Conservation (phyloP, 2,329 filamentous ascomycete species). For the Hymenoscyphus infarciens region DNA sequence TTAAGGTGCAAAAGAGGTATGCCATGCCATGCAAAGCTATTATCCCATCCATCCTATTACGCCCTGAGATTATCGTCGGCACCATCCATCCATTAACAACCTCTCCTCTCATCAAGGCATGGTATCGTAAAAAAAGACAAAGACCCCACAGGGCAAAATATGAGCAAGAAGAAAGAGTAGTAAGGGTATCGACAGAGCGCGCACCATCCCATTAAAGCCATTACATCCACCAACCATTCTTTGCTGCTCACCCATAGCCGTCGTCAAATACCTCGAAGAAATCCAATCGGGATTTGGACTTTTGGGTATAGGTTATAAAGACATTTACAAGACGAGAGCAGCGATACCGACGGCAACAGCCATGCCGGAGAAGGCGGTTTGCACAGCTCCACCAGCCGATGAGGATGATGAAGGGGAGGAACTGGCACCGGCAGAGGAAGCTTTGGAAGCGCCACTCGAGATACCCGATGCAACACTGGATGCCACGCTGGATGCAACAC, state of each 20-base stretch:
- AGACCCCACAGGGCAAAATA: conserved; percentile 23
- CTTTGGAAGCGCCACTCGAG: conserved; percentile 3
- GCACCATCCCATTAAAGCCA: conserved; percentile 12
- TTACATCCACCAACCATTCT: conserved; percentile 10
- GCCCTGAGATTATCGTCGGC: neutral
- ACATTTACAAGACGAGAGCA: conserved; percentile 32
- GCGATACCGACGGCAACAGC: conserved; percentile 33
- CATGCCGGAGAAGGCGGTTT: conserved; percentile 31
- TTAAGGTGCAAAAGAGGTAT: neutral
- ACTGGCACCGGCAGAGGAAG: conserved; percentile 14
- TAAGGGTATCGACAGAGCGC: conserved; percentile 27
- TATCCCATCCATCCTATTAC: neutral
- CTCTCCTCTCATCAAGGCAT: conserved; percentile 16
- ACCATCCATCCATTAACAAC: conserved; percentile 5
- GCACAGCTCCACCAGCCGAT: conserved; percentile 23
- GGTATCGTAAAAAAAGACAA: conserved; percentile 20
- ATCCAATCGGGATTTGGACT: conserved; percentile 18
- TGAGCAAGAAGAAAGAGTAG: conserved; percentile 28
- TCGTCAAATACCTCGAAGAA: conserved; percentile 16
- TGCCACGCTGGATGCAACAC: conserved; percentile 8
- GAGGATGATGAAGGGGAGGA: conserved; percentile 19
- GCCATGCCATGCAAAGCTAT: neutral
- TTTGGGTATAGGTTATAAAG: conserved; percentile 3
- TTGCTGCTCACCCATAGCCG: conserved; percentile 14
- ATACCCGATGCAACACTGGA: conserved; percentile 7